A percentile compares a stretch with the other conserved stretches of the same genome.
These are phyloP conservation scores for Hymenochaete sp. DNA, from an alignment of 1,284 basidiomycete genomes.

Conservation along the genomic window DNA sequence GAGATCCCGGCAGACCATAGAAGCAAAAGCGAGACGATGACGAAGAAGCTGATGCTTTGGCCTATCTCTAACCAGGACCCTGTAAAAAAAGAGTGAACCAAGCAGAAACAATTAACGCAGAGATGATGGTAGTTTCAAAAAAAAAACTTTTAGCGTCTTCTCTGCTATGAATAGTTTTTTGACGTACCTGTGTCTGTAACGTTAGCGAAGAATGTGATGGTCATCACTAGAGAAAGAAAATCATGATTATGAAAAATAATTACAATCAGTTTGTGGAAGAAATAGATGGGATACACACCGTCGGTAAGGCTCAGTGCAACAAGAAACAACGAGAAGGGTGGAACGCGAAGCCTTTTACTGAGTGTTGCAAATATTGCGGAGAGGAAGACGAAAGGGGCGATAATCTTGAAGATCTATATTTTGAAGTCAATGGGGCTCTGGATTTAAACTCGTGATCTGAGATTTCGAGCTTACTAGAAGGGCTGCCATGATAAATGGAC, in stretches of 20 bases:
- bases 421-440: background rate
- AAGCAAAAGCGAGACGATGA: constrained; percentile 72
- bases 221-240: constrained; percentile 46
- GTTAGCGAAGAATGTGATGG: constrained; percentile 76
- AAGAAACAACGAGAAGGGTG: constrained; percentile 70
- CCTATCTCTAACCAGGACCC: constrained; percentile 89
- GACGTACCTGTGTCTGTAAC: constrained; percentile 67
- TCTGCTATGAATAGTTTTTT: background rate
- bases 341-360: constrained; percentile 55
- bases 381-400: constrained; percentile 73
- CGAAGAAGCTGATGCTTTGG: constrained; percentile 83
- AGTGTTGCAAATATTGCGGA: constrained; percentile 61
- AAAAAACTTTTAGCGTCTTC: constrained; percentile 2
- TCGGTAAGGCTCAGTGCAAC: constrained; percentile 69
- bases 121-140: no score
- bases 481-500: constrained; percentile 77
- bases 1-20: constrained; percentile 75
- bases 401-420: constrained; percentile 71
- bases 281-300: constrained; percentile 33
- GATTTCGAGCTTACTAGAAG: constrained; percentile 42
- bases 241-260: constrained; percentile 11
- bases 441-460: background rate
- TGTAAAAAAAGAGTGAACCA: no score
- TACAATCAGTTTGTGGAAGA: background rate
- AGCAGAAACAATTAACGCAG: no score